Percentiles rank a stretch among this genome's conserved stretches.
Conservation (phyloP, 2,329 filamentous ascomycete species). For the Xylariaceae sp. region DNA sequence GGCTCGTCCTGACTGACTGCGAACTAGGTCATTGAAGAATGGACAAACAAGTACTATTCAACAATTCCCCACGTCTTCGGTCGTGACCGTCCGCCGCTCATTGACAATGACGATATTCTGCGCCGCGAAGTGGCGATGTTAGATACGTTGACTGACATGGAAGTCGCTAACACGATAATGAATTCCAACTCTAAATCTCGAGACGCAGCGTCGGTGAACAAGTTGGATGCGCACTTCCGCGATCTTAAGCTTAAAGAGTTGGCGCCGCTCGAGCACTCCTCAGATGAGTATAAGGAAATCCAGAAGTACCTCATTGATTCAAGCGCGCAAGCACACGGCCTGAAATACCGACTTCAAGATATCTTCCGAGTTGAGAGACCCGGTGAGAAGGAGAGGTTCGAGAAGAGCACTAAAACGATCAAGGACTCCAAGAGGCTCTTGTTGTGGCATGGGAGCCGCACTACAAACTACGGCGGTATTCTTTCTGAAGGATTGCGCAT, state of each 20-base stretch:
- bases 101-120: slow-evolving; percentile 59
- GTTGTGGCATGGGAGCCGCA: slow-evolving; percentile 82
- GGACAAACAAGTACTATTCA: slow-evolving; percentile 80
- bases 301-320: slow-evolving; percentile 69
- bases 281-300: slow-evolving; percentile 68
- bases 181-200: slow-evolving; percentile 58
- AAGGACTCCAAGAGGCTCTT: slow-evolving; percentile 67
- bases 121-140: slow-evolving; percentile 78
- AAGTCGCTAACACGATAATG: slow-evolving; percentile 77
- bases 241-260: slow-evolving; percentile 76
- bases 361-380: slow-evolving; percentile 82
- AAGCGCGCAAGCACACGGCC: slow-evolving; percentile 66
- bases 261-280: slow-evolving; percentile 63
- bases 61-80: slow-evolving; percentile 82
- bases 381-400: slow-evolving; percentile 73
- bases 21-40: slow-evolving; percentile 58
- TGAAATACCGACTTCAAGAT: slow-evolving; percentile 65
- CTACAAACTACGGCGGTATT: slow-evolving; percentile 83
- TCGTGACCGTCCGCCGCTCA: slow-evolving; percentile 71
- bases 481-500: slow-evolving; percentile 83
- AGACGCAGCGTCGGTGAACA: slow-evolving; percentile 57
- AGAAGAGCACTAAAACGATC: slow-evolving; percentile 57
- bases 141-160: slow-evolving; percentile 82
- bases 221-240: slow-evolving; percentile 73
- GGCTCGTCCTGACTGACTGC: no score